Evolutionary conservation across 2,329 filamentous ascomycete species (phyloP), one percentile per base, ranked within the genome.

Genomic region (Aspergillus tanneri): DNA sequence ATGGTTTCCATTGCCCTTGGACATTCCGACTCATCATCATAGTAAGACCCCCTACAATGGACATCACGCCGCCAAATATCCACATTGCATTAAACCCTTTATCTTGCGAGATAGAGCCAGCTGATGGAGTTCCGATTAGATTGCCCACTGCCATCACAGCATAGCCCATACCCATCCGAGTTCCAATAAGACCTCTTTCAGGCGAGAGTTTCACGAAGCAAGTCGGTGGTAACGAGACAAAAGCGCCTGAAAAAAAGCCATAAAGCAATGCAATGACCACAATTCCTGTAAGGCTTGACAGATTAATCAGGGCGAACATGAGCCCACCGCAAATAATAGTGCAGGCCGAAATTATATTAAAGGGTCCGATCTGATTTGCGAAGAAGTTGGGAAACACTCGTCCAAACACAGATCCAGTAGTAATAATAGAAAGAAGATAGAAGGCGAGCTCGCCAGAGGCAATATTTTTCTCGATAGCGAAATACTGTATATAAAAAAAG

Each of bases 141-240:
- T 43, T 43, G 10, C 39, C 46, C 5, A 48, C 18, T 2, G 39
- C 12, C 39, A 43, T 43, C 5, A 47, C 38, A 7, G 38, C 38
- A 24, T 42, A 43, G 2, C 39, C 46, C 46, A 49, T 44, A 0
- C 40, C 46, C 32, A 44, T 40, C 5, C 46, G 23, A 24, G 34
- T 39, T 9, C 40, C 34, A 21, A 49, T 43, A 9, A 43, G 30
- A 12, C 27, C 14, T 4, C 22, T 21, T n/a, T 43, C 21, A 1
- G 40, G 40, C 6, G 39, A 39, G 23, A 44, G 24, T 18, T 32
- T 37, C 12, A 48, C 46, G 19, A 43, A 43, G 23, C 32, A 43
- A 4, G 32, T 32, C 18, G 40, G 39, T 4, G 32, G 46, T 7
- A 43, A 11, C 2, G 40, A 32, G 3, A 49, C 32, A 43, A 44